Evolutionary conservation across 148 eudicot genomes (phyloP), one percentile per base, ranked within the genome.

Genomic region (Persicaria maculosa): DNA sequence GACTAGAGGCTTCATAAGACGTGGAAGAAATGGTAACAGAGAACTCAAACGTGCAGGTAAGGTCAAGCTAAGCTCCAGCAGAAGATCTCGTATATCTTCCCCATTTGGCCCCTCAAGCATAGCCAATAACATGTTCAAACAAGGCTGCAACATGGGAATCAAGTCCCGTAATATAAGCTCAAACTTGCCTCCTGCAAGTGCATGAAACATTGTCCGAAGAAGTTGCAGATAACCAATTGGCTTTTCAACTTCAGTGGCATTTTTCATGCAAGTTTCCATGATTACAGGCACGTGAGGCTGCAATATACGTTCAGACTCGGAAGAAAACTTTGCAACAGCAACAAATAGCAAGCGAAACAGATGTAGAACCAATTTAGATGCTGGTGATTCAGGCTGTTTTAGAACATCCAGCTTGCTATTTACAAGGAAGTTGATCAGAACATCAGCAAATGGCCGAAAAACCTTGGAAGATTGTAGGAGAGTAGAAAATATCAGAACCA

Each of bases 1-100:
- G 70, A 95, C 99, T 46, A 95, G 83, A 80, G 99, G 99, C 86
- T 89, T 95, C 99, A 95, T 95, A 54, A 95, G 97, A 71, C 96
- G 94, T 17, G 96, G 89, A 80, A 95, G 97, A 77, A 90, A 83
- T 50, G 99, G 99, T 73, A 95, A 81, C 79, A 95, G 81, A 62
- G 99, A 90, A 82, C 99, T 95, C 79, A 95, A 83, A 64, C 99
- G 93, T 71, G 99, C 90, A 80, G 99, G 99, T 75, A 95, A 81
- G 20, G 93, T 90, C 78, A 95, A 81, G 84, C 96, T 92, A 77
- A 95, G 91, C 83, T 95, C 97, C 73, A 92, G 84, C 72, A 95
- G 74, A 77, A 95, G 93, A 77, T 95, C 99, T 76, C 88, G 82
- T 93, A 85, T 86, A 80, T 95, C 96, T 79, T 92, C 97, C 72